Evolutionary conservation across 129 eudicot species (phyloP), one percentile per base, ranked within the genome.

Genomic region (Calendula officinalis): DNA sequence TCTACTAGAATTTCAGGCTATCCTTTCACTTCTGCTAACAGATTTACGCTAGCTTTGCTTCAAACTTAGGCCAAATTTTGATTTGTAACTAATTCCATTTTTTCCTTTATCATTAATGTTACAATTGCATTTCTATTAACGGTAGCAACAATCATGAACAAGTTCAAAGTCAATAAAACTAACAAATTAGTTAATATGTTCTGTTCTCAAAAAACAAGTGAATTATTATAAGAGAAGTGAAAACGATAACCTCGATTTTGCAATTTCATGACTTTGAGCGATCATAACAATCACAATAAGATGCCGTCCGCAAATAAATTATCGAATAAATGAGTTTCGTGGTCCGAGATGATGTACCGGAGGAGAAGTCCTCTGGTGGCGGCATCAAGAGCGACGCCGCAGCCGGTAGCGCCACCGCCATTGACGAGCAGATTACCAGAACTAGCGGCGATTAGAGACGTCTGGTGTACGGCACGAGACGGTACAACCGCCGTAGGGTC

Each of bases 351-450:
- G 97, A 91, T 4, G 97, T 91, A 14, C 97, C 97, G 3, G 97
- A 84, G 0, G 97, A 76, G 70, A 91, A 91, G 40, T 91, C 97
- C 97, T 34, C 97, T 81, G 8, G 94, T 82, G 30, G 71, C 89
- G n/a, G 94, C 97, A 68, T 91, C 97, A 32, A 91, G 94, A 5
- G 97, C 97, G 16, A 76, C 97, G 7, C 97, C 95, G 57, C 95
- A 79, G 3, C 95, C 97, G 16, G 97, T 91, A 17, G 95, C 95
- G 14, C 97, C 97, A 10, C 97, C 97, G 46, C 97, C 97, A 12
- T 86, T 43, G 8, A 91, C 97, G 10, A 90, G 94, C 7, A 95
- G 97, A 56, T 84, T 82, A 3, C 56, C 53, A 3, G 75, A 48
- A n/a, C 45, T 74, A 43, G 95, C 60, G 33, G 80, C 84, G 54